phyloP scores from a whole-genome alignment of 768 basidiomycete species.

The Leccinum aurantiacum region DNA sequence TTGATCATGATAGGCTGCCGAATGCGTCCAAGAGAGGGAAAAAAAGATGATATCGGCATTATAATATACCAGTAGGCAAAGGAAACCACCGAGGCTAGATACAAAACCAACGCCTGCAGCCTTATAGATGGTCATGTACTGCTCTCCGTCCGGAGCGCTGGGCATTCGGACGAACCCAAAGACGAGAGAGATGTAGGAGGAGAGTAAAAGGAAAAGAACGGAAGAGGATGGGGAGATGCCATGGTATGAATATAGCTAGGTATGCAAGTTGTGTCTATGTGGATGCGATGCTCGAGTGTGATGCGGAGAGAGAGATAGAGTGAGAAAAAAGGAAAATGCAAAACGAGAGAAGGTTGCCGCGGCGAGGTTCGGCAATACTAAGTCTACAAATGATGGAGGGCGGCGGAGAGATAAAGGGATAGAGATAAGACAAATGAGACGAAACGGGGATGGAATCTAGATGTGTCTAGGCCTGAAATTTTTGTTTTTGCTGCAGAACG shows the following conservation, averaged over 20 bases:
- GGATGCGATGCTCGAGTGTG: constrained; percentile 25
- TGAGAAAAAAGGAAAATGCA: constrained; percentile 8
- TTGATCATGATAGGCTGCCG: not conserved
- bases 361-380: constrained; percentile 14
- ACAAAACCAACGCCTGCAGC: constrained; percentile 19
- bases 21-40: not conserved
- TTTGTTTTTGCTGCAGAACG: constrained; percentile 30
- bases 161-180: constrained; percentile 19
- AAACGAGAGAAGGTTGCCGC: constrained; percentile 20
- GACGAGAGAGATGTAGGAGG: constrained; percentile 7
- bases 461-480: constrained; percentile 33
- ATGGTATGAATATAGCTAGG: constrained; percentile 38
- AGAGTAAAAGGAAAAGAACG: not conserved
- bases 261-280: constrained; percentile 34
- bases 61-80: constrained; percentile 24
- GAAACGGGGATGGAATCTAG: constrained; percentile 6
- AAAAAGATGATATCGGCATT: constrained; percentile 15
- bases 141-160: constrained; percentile 17
- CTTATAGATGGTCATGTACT: constrained; percentile 7
- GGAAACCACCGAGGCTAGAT: constrained; percentile 13
- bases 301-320: constrained; percentile 9
- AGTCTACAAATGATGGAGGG: constrained; percentile 24
- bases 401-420: constrained; percentile 8
- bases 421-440: not conserved
- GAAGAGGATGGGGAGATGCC: constrained; percentile 23